Evolutionary conservation across 805 yeast species (phyloP).

Genomic region (Kregervanrija fluxuum): DNA sequence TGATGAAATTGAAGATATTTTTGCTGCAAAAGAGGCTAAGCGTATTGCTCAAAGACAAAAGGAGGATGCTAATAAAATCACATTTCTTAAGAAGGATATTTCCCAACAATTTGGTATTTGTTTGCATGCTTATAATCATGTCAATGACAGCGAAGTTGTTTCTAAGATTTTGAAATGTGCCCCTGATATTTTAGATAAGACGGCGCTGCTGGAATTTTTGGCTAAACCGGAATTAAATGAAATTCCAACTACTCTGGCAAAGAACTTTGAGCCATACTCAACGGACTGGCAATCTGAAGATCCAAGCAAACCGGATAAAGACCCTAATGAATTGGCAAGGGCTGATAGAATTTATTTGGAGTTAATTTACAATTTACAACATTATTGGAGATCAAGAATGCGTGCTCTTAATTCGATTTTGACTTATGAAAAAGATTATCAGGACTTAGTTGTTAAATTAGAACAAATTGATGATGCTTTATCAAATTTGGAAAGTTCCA

Average conservation of each 20-base stretch:
- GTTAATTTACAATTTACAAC: slow-evolving; percentile 72
- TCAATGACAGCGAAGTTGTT: slow-evolving; percentile 61
- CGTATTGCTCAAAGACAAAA: slow-evolving; percentile 40
- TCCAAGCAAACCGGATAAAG: slow-evolving; percentile 50
- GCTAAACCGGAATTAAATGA: slow-evolving; percentile 69
- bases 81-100: slow-evolving; percentile 73
- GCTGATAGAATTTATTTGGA: slow-evolving; percentile 83
- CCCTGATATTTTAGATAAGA: slow-evolving; percentile 56
- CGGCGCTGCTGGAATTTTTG: slow-evolving; percentile 79
- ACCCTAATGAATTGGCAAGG: slow-evolving; percentile 70
- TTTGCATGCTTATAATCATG: slow-evolving; percentile 63
- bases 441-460: slow-evolving; percentile 60
- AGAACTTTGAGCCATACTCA: slow-evolving; percentile 75
- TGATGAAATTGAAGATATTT: slow-evolving; percentile 75
- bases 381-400: slow-evolving; percentile 90
- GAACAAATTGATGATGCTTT: slow-evolving; percentile 69
- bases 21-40: slow-evolving; percentile 73
- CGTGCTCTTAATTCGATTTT: slow-evolving; percentile 69
- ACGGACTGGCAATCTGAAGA: slow-evolving; percentile 52
- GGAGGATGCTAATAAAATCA: slow-evolving; percentile 45
- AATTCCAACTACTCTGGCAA: slow-evolving; percentile 60
- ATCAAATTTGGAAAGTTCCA: slow-evolving; percentile 55
- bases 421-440: slow-evolving; percentile 71
- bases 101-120: slow-evolving; percentile 96
- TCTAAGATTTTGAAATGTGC: slow-evolving; percentile 71